Conservation (phyloP, 345 rosid genomes). For the Corchorus capsularis region DNA sequence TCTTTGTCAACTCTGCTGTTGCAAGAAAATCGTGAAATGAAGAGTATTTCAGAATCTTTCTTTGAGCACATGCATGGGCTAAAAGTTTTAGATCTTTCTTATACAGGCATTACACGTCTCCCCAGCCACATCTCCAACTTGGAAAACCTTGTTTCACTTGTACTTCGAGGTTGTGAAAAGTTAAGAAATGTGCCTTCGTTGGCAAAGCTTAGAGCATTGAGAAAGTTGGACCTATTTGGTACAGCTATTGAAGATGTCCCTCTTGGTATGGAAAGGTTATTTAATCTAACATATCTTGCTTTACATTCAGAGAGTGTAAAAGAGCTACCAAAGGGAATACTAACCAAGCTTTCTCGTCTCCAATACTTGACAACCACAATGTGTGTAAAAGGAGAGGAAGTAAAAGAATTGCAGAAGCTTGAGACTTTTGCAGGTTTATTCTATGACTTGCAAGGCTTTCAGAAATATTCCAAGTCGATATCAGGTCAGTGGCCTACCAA, state of each 20-base stretch:
- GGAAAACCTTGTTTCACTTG: background rate
- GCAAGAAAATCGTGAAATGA: background rate
- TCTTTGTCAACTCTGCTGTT: slow-evolving; percentile 17
- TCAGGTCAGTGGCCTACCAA: background rate
- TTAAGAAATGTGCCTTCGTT: background rate
- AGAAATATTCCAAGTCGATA: background rate
- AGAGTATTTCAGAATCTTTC: background rate
- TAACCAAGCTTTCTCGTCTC: too few species aligned
- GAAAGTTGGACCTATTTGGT: background rate
- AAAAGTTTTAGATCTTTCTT: slow-evolving; percentile 28
- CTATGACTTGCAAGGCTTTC: background rate
- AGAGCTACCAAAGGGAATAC: too few species aligned
- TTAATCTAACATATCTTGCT: background rate
- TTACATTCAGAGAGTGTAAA: too few species aligned
- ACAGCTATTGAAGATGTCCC: background rate
- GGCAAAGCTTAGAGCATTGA: background rate
- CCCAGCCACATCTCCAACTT: slow-evolving; percentile 12
- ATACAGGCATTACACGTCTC: background rate
- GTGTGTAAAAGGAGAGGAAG: background rate
- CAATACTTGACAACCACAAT: too few species aligned
- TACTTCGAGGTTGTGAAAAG: background rate
- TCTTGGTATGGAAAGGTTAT: background rate
- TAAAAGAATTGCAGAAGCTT: background rate
- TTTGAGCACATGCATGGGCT: slow-evolving; percentile 16
- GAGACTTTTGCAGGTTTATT: background rate